Percentiles rank a stretch among this genome's conserved stretches.
Conservation (phyloP, 805 yeast genomes). For the Wickerhamiella galacta region DNA sequence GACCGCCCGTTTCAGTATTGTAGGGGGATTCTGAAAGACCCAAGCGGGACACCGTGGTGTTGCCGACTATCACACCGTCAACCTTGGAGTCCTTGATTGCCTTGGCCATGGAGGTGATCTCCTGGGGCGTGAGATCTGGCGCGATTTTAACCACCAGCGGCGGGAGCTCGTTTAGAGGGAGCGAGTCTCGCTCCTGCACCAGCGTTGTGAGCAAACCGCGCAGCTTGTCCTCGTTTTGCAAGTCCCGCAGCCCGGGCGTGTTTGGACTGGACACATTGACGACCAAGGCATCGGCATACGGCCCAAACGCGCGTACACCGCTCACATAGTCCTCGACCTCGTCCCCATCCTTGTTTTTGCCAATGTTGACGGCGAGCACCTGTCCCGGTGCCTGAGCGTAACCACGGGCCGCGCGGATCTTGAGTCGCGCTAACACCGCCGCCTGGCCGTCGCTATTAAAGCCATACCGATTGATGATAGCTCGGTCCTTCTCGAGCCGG, state of each 20-base stretch:
- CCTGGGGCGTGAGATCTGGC: conserved; percentile 74
- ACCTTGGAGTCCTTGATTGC: conserved; percentile 62
- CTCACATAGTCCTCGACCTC: conserved; percentile 70
- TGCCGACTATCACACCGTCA: conserved; percentile 85
- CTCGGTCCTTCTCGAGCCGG: conserved; percentile 67
- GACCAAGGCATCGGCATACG: conserved; percentile 74
- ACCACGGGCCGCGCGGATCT: conserved; percentile 38
- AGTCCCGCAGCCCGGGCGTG: conserved; percentile 82
- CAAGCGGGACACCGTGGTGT: conserved; percentile 84
- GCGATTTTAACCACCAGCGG: conserved; percentile 85
- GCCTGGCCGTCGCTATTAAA: conserved; percentile 85
- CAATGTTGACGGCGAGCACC: conserved; percentile 68
- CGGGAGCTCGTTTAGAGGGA: conserved; percentile 37
- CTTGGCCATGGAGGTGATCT: conserved; percentile 64
- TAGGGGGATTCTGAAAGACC: neutral
- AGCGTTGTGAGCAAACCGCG: conserved; percentile 51
- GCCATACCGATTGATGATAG: conserved; percentile 89
- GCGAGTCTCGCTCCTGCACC: conserved; percentile 45
- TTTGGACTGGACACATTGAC: conserved; percentile 90
- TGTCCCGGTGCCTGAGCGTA: conserved; percentile 19
- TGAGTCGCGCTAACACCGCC: conserved; percentile 49
- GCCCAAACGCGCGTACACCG: conserved; percentile 72
- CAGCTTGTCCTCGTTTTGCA: conserved; percentile 64
- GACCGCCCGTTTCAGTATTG: conserved; percentile 58
- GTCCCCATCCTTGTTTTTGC: conserved; percentile 85